Evolutionary conservation across 192 early-diverging fungal species (phyloP).

Genomic region (Coemansia sp.): DNA sequence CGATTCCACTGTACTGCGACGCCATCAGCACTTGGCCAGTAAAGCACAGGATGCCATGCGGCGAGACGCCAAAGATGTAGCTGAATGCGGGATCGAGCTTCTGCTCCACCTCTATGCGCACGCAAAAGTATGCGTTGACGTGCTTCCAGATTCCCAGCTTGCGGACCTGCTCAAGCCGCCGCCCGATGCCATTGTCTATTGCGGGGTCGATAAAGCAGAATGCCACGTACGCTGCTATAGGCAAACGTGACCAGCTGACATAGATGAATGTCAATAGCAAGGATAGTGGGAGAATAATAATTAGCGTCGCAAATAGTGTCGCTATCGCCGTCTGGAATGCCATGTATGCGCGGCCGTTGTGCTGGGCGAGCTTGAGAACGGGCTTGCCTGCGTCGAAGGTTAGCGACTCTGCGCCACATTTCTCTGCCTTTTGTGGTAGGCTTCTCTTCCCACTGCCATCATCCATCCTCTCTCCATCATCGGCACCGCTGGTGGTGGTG

Average conservation of each 20-base stretch:
- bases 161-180: constrained; percentile 60
- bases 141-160: constrained; percentile 68
- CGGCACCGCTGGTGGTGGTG: background rate
- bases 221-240: constrained; percentile 33
- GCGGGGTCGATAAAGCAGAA: constrained; percentile 51
- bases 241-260: constrained; percentile 31
- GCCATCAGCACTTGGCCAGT: constrained; percentile 83
- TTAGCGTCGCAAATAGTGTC: constrained; percentile 35
- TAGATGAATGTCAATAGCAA: constrained; percentile 23
- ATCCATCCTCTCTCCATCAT: background rate
- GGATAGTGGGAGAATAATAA: constrained; percentile 33
- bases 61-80: constrained; percentile 88
- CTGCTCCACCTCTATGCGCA: constrained; percentile 73
- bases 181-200: constrained; percentile 52
- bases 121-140: constrained; percentile 81
- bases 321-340: constrained; percentile 25
- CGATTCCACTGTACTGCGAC: constrained; percentile 76
- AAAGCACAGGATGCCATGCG: constrained; percentile 87
- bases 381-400: constrained; percentile 46
- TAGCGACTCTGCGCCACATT: constrained; percentile 18
- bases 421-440: background rate
- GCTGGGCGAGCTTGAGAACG: constrained; percentile 30
- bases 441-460: no score
- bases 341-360: constrained; percentile 20
- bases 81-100: constrained; percentile 83